Evolutionary conservation across 495 filamentous ascomycete species (phyloP).

Genomic region (Penicillium manginii): DNA sequence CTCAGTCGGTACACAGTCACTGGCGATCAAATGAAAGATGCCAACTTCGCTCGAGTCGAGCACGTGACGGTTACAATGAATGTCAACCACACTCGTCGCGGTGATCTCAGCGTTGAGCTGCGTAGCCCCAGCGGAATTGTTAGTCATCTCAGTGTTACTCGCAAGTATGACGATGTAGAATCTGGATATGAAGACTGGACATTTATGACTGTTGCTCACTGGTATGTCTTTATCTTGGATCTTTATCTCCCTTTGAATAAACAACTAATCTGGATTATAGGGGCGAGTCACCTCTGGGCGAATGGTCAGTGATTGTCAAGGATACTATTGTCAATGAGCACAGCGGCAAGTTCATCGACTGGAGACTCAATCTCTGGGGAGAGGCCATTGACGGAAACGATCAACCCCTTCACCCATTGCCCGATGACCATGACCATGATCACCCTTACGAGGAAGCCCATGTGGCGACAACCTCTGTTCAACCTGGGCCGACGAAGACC

Average conservation of each 20-base stretch:
- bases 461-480: conserved; percentile 57
- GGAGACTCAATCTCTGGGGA: conserved; percentile 94
- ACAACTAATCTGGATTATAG: conserved; percentile 44
- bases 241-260: background rate
- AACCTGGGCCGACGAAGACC: conserved; percentile 50
- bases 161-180: conserved; percentile 62
- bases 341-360: conserved; percentile 81
- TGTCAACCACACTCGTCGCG: conserved; percentile 79
- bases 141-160: conserved; percentile 79
- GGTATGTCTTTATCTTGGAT: conserved; percentile 56
- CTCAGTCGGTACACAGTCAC: conserved; percentile 79
- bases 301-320: conserved; percentile 89
- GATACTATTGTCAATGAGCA: conserved; percentile 79
- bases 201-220: conserved; percentile 97
- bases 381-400: conserved; percentile 75
- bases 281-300: conserved; percentile 87
- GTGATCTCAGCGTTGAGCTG: conserved; percentile 91
- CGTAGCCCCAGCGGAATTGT: conserved; percentile 80
- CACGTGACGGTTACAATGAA: conserved; percentile 99
- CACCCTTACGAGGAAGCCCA: conserved; percentile 64
- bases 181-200: conserved; percentile 95
- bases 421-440: conserved; percentile 82
- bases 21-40: conserved; percentile 69
- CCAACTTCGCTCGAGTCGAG: conserved; percentile 85
- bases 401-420: conserved; percentile 76